phyloP scores from a whole-genome alignment of 768 basidiomycete genomes.

The Botryobasidium botryosum region DNA sequence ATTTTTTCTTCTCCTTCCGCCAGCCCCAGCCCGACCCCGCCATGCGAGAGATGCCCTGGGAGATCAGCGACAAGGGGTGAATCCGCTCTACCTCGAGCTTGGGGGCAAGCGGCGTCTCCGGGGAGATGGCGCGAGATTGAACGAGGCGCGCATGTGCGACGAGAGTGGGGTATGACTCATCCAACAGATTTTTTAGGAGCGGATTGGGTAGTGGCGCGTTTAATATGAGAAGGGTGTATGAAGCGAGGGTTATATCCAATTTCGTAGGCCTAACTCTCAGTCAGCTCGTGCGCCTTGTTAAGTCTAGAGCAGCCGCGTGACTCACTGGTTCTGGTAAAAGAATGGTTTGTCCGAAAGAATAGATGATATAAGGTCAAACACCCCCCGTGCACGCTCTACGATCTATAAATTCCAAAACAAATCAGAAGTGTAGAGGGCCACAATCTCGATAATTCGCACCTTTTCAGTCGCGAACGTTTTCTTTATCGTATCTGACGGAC shows the following conservation, averaged over 20 bases:
- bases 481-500: constrained; percentile 10
- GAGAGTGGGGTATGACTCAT: constrained; percentile 39
- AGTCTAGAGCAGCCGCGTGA: constrained; percentile 1
- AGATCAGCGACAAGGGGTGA: background rate
- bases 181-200: constrained; percentile 35
- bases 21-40: background rate
- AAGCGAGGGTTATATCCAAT: constrained; percentile 48
- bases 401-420: constrained; percentile 26
- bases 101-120: background rate
- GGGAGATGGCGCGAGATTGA: constrained; percentile 19
- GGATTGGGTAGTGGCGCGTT: constrained; percentile 46
- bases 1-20: background rate
- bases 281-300: background rate
- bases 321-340: constrained; percentile 35
- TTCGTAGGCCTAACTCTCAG: constrained; percentile 33
- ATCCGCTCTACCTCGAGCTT: background rate
- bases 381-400: constrained; percentile 36
- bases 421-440: background rate
- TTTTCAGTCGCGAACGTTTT: constrained; percentile 45
- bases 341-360: constrained; percentile 35
- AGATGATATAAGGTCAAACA: constrained; percentile 40
- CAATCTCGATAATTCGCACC: constrained; percentile 24
- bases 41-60: background rate
- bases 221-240: constrained; percentile 45
- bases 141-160: constrained; percentile 41